Conservation (phyloP, 2,329 filamentous ascomycete genomes). For the Fusarium albosuccineum region DNA sequence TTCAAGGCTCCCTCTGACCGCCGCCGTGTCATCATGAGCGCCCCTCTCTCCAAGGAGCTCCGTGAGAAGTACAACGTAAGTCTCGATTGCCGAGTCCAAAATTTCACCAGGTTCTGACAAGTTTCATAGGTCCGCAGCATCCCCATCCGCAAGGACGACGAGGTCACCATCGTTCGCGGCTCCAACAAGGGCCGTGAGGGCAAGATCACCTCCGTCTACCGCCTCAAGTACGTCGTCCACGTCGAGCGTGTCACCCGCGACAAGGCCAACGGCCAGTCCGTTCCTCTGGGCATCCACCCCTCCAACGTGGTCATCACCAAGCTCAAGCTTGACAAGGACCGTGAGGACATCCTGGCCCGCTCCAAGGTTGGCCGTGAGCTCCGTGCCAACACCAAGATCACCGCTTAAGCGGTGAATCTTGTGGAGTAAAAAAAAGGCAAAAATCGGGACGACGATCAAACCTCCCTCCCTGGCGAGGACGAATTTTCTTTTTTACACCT, state of each 20-base stretch:
- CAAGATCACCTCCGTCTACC: conserved; percentile 98
- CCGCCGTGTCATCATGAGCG: conserved; percentile 97
- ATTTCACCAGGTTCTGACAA: conserved; percentile 13
- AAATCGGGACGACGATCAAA: conserved; percentile 38
- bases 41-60: conserved; percentile 95
- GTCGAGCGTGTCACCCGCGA: conserved; percentile 96
- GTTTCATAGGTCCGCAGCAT: conserved; percentile 84
- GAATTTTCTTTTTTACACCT: conserved; percentile 36
- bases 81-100: background rate
- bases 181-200: conserved; percentile 98
- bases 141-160: conserved; percentile 97
- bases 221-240: conserved; percentile 98
- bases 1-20: conserved; percentile 95
- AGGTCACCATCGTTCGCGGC: conserved; percentile 92
- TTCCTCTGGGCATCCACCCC: conserved; percentile 93
- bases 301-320: conserved; percentile 99
- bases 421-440: conserved; percentile 43
- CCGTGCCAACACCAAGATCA: conserved; percentile 77
- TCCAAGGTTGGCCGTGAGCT: conserved; percentile 85
- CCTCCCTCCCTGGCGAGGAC: conserved; percentile 40
- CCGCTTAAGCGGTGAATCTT: conserved; percentile 59
- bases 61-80: conserved; percentile 98
- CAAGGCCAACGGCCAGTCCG: conserved; percentile 96
- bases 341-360: conserved; percentile 88
- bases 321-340: conserved; percentile 98